These are phyloP conservation scores for Candida mesenterica DNA, from an alignment of 1,139 yeast species.

Conservation along the genomic window DNA sequence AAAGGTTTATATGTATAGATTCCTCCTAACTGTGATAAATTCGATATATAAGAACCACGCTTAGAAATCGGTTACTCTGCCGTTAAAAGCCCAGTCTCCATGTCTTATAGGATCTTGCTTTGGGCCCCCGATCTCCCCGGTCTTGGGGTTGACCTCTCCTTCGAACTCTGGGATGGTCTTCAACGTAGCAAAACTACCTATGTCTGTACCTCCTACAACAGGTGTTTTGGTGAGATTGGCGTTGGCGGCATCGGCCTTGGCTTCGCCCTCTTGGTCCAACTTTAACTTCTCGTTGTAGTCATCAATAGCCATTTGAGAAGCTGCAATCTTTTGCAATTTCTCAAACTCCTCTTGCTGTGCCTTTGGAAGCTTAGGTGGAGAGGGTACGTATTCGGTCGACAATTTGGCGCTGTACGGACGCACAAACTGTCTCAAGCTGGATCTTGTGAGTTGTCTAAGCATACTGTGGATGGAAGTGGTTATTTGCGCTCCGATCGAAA, in stretches of 20 bases:
- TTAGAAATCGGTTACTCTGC: conserved; percentile 91
- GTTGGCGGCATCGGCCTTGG: conserved; percentile 1
- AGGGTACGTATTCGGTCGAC: conserved; percentile 44
- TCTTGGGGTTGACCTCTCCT: conserved; percentile 88
- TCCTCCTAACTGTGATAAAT: no score
- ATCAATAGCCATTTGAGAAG: conserved; percentile 75
- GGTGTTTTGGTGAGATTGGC: conserved; percentile 1
- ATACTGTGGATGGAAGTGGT: conserved; percentile 1
- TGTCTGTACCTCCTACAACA: conserved; percentile 39
- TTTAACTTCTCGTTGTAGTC: conserved; percentile 52
- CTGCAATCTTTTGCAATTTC: conserved; percentile 74
- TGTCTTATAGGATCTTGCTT: conserved; percentile 94
- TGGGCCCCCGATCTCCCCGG: conserved; percentile 98
- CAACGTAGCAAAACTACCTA: conserved; percentile 63
- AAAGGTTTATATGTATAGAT: no score
- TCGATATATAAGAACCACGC: no score
- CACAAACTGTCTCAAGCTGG: conserved; percentile 1
- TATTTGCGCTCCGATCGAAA: no score
- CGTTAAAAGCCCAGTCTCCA: conserved; percentile 88
- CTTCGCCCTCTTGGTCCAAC: conserved; percentile 22
- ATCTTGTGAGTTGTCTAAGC: conserved; percentile 4
- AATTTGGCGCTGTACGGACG: conserved; percentile 24
- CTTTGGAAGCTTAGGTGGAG: conserved; percentile 82
- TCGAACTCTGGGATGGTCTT: conserved; percentile 92
- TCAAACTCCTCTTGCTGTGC: conserved; percentile 95